Evolutionary conservation across 345 rosid genomes (phyloP).

Genomic region (Ceriops zippeliana): DNA sequence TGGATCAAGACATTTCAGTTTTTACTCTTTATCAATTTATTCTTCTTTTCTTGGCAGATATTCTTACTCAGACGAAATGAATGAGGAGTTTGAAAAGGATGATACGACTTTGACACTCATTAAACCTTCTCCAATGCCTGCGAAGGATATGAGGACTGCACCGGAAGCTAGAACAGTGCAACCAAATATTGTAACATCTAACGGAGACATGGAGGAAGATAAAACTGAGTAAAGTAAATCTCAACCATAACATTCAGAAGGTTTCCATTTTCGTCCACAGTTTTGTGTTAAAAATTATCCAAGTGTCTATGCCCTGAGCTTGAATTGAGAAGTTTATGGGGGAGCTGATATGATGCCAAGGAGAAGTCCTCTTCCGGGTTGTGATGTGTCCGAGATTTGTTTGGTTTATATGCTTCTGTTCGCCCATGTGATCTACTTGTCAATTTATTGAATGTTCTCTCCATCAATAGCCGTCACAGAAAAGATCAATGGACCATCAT

Average conservation of each 20-base stretch:
- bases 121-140: slow-evolving; percentile 55
- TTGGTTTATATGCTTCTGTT: not conserved
- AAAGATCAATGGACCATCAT: not conserved
- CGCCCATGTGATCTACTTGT: not conserved
- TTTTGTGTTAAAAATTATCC: slow-evolving; percentile 9
- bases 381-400: not conserved
- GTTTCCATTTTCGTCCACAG: slow-evolving; percentile 13
- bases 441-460: not conserved
- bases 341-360: not conserved
- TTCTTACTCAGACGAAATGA: slow-evolving; percentile 63
- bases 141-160: slow-evolving; percentile 45
- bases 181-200: slow-evolving; percentile 31
- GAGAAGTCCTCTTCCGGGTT: not conserved
- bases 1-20: not conserved
- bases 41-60: slow-evolving; percentile 45
- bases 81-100: slow-evolving; percentile 76
- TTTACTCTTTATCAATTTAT: not conserved
- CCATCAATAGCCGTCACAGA: not conserved
- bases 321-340: not conserved
- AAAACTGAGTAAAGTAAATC: slow-evolving; percentile 51
- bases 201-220: slow-evolving; percentile 69
- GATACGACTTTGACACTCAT: slow-evolving; percentile 65
- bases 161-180: slow-evolving; percentile 47
- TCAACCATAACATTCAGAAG: not conserved
- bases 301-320: not conserved